These are phyloP conservation scores for Hemileccinum rubropunctum DNA, from an alignment of 768 basidiomycete species.

Conservation along the genomic window DNA sequence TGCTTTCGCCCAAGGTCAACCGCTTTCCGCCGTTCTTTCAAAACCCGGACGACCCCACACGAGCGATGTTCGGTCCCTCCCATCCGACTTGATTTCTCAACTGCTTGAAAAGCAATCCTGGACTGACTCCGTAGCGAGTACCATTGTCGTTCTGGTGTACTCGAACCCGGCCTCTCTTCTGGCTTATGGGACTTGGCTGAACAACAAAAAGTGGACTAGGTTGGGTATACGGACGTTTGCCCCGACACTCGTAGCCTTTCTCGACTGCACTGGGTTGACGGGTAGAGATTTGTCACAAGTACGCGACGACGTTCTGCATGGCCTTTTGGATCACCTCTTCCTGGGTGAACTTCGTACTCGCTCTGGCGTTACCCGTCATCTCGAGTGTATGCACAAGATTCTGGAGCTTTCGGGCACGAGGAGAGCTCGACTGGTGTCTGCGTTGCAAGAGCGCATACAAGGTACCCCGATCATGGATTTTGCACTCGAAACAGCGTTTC, in stretches of 20 bases:
- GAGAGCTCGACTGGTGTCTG: slow-evolving; percentile 14
- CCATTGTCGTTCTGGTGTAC: slow-evolving; percentile 46
- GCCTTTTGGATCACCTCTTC: slow-evolving; percentile 29
- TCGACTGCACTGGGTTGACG: slow-evolving; percentile 37
- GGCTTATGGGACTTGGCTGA: slow-evolving; percentile 41
- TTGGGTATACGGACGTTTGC: slow-evolving; percentile 30
- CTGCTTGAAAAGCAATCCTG: slow-evolving; percentile 44
- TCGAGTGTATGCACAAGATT: slow-evolving; percentile 32
- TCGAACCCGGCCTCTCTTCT: slow-evolving; percentile 25
- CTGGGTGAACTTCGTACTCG: not conserved
- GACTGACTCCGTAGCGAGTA: slow-evolving; percentile 42
- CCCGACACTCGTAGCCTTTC: slow-evolving; percentile 42
- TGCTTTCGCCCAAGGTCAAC: slow-evolving; percentile 3
- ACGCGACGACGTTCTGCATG: slow-evolving; percentile 28
- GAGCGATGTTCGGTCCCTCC: slow-evolving; percentile 6
- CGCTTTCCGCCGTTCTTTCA: slow-evolving; percentile 6
- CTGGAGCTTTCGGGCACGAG: slow-evolving; percentile 24
- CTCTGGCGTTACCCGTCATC: not conserved
- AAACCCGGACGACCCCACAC: not conserved
- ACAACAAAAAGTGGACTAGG: slow-evolving; percentile 14
- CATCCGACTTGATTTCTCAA: slow-evolving; percentile 25
- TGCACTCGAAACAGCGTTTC: slow-evolving; percentile 28
- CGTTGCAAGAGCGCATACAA: slow-evolving; percentile 29
- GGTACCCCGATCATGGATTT: slow-evolving; percentile 24
- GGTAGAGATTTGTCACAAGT: slow-evolving; percentile 17